A percentile compares a stretch with the other conserved stretches of the same genome.
phyloP scores from a whole-genome alignment of 148 eudicot genomes.

The Amaranthus hypochondriacus region DNA sequence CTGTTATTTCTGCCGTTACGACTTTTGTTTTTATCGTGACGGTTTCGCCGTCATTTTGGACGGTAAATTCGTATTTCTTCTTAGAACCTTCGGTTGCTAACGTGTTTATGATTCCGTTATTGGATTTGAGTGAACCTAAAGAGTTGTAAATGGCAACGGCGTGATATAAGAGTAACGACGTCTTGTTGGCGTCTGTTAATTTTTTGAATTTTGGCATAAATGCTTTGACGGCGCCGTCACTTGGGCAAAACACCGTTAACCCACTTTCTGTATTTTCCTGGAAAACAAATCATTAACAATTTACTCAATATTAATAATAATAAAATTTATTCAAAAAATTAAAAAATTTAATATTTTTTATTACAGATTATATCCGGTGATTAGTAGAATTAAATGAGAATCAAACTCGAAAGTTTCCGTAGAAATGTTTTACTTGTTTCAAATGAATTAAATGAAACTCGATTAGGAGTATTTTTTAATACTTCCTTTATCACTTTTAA shows the following conservation, averaged over 20 bases:
- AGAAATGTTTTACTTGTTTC: too few relatives aligned
- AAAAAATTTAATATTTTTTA: too few relatives aligned
- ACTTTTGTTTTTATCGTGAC: constrained; percentile 58
- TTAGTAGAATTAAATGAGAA: too few relatives aligned
- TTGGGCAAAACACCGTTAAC: constrained; percentile 60
- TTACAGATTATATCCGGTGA: too few relatives aligned
- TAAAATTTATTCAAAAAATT: too few relatives aligned
- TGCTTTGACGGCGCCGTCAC: constrained; percentile 40
- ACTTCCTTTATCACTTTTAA: too few relatives aligned
- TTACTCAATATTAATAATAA: too few relatives aligned
- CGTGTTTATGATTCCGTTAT: constrained; percentile 62
- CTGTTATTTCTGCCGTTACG: constrained; percentile 51
- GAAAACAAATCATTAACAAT: background rate
- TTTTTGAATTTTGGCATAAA: constrained; percentile 75
- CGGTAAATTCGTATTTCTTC: constrained; percentile 46
- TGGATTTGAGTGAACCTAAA: constrained; percentile 51
- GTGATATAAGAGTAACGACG: constrained; percentile 47
- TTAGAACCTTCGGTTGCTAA: constrained; percentile 61
- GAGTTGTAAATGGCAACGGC: constrained; percentile 65
- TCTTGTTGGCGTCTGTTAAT: constrained; percentile 42
- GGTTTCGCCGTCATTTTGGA: constrained; percentile 58
- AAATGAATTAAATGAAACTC: too few relatives aligned
- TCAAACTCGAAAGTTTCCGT: too few relatives aligned
- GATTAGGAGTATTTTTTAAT: too few relatives aligned
- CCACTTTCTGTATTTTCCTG: constrained; percentile 53